A percentile compares a stretch with the other conserved stretches of the same genome.
phyloP scores from a whole-genome alignment of 2,329 filamentous ascomycete species.

The Chrysoporthe deuterocubensis region DNA sequence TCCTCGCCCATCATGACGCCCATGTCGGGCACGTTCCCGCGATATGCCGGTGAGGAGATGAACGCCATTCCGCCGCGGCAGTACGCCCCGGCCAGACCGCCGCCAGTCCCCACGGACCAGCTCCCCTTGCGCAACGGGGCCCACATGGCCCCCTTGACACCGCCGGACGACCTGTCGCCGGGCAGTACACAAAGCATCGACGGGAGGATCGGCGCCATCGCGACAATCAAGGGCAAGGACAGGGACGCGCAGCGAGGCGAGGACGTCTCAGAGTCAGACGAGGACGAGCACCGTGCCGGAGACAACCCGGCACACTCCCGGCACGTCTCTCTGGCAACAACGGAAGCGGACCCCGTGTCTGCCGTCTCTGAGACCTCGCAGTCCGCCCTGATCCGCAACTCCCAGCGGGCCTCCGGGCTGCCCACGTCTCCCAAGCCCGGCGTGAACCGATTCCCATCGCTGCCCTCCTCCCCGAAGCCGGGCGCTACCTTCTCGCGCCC shows the following conservation, averaged over 20 bases:
- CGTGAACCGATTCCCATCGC: slow-evolving; percentile 43
- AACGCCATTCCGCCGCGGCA: slow-evolving; percentile 60
- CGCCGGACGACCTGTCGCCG: slow-evolving; percentile 47
- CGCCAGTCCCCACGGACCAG: slow-evolving; percentile 57
- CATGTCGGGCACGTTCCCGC: slow-evolving; percentile 62
- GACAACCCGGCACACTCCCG: slow-evolving; percentile 38
- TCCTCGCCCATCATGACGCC: slow-evolving; percentile 70
- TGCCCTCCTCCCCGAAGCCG: slow-evolving; percentile 55
- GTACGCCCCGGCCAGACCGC: slow-evolving; percentile 61
- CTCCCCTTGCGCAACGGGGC: slow-evolving; percentile 38
- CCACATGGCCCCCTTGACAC: slow-evolving; percentile 49
- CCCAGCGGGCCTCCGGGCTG: slow-evolving; percentile 42
- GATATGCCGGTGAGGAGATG: slow-evolving; percentile 60
- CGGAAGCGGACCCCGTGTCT: slow-evolving; percentile 54
- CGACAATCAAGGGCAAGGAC: slow-evolving; percentile 25
- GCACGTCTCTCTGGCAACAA: slow-evolving; percentile 43
- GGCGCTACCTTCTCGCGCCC: slow-evolving; percentile 52
- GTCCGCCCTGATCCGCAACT: slow-evolving; percentile 47
- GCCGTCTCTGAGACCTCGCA: slow-evolving; percentile 57
- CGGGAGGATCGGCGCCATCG: slow-evolving; percentile 51
- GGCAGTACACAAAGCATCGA: slow-evolving; percentile 58
- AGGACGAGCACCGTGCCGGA: slow-evolving; percentile 16
- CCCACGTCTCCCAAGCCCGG: slow-evolving; percentile 55
- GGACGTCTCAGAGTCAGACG: slow-evolving; percentile 19
- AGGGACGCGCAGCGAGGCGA: slow-evolving; percentile 22